These are phyloP conservation scores for Paracoccidioides brasiliensis DNA, from an alignment of 2,329 filamentous ascomycete species.

Conservation along the genomic window DNA sequence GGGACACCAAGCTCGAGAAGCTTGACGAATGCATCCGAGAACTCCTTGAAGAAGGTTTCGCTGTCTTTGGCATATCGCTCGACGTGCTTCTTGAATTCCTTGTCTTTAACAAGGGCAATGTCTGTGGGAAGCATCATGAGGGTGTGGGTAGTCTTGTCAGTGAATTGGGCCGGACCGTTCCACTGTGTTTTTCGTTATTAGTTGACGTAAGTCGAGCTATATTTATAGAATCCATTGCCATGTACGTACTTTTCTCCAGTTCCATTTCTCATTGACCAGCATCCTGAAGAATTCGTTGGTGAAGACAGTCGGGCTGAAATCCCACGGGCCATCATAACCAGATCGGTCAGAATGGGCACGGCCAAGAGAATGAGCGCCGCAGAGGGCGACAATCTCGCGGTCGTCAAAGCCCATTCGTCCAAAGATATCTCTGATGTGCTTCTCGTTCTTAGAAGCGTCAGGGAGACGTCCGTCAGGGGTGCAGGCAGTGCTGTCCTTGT, in stretches of 20 bases:
- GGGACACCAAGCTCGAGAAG: slow-evolving; percentile 92
- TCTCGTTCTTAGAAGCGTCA: slow-evolving; percentile 62
- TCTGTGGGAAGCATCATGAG: slow-evolving; percentile 98
- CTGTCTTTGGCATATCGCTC: slow-evolving; percentile 87
- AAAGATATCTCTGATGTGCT: slow-evolving; percentile 85
- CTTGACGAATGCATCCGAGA: slow-evolving; percentile 61
- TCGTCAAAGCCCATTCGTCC: slow-evolving; percentile 96
- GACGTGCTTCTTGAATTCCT: slow-evolving; percentile 65
- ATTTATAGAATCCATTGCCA: not conserved
- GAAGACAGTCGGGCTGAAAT: slow-evolving; percentile 77
- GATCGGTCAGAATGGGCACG: slow-evolving; percentile 82
- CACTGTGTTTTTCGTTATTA: slow-evolving; percentile 34
- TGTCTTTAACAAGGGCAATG: slow-evolving; percentile 75
- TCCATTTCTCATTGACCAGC: slow-evolving; percentile 84
- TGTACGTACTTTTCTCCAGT: slow-evolving; percentile 50
- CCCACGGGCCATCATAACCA: slow-evolving; percentile 82
- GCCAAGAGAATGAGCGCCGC: slow-evolving; percentile 74
- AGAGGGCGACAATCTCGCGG: slow-evolving; percentile 85
- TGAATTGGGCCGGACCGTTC: slow-evolving; percentile 81
- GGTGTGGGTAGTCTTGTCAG: slow-evolving; percentile 74
- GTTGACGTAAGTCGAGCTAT: not conserved
- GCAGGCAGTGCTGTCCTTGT: slow-evolving; percentile 70
- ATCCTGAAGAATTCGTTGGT: slow-evolving; percentile 94
- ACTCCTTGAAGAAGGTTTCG: slow-evolving; percentile 87
- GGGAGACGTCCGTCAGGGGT: slow-evolving; percentile 87